These are phyloP conservation scores for Coprinopsis marcescibilis DNA, from an alignment of 768 basidiomycete genomes.

Conservation along the genomic window DNA sequence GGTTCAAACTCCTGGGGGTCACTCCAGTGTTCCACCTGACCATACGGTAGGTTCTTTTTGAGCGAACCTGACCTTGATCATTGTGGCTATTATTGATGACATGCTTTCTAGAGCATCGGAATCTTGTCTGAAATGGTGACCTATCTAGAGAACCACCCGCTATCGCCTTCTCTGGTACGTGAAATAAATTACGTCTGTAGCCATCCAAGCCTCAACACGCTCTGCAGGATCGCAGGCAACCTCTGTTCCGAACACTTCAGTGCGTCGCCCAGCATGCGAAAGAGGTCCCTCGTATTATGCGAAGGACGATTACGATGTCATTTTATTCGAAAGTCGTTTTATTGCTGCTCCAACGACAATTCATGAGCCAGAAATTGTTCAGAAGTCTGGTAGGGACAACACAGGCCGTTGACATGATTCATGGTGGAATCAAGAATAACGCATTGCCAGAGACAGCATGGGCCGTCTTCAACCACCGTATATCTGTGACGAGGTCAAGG, in stretches of 20 bases:
- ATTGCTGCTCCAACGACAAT: neutral
- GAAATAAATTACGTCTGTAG: neutral
- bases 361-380: slow-evolving; percentile 13
- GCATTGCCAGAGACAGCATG: slow-evolving; percentile 72
- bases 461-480: slow-evolving; percentile 69
- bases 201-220: neutral
- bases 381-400: slow-evolving; percentile 60
- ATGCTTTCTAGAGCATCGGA: slow-evolving; percentile 21
- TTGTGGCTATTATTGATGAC: neutral
- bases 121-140: slow-evolving; percentile 27
- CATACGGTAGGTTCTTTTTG: slow-evolving; percentile 16
- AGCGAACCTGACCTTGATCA: too few relatives aligned
- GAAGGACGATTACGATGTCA: neutral
- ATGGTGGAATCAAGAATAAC: slow-evolving; percentile 68
- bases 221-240: neutral
- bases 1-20: slow-evolving; percentile 26
- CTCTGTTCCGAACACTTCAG: neutral
- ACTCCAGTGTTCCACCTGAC: slow-evolving; percentile 12
- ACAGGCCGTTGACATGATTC: slow-evolving; percentile 68
- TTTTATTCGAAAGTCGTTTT: neutral
- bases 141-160: slow-evolving; percentile 16
- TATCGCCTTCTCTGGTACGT: neutral
- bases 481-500: slow-evolving; percentile 51
- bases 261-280: neutral
- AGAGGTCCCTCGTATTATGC: neutral